Evolutionary conservation across 805 yeast species (phyloP), one percentile per base, ranked within the genome.

Genomic region (Starmerella apis): DNA sequence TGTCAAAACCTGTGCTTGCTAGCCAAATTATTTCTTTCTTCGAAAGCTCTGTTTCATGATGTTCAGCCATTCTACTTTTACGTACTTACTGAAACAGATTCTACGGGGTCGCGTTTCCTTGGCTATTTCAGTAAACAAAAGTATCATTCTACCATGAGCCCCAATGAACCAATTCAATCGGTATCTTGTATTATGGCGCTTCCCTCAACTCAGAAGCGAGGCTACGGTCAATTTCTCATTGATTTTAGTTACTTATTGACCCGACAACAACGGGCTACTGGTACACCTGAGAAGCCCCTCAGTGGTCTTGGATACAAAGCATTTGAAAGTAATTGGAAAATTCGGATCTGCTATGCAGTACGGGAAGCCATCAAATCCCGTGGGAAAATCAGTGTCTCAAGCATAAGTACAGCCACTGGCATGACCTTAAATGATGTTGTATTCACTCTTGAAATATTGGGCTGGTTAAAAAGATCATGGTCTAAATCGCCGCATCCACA

Each of bases 61-160:
- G 97, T 90, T 39, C 96, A 92, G 64, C 96, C 97, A 1, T 90
- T 90, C 59, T 76, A 83, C 62, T 92, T 92, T 62, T 92, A 90
- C 65, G 79, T 88, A 1, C 66, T 92, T 41, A 83, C 90, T 4
- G 92, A 83, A 56, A 70, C 75, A 38, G 84, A 80, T 59, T 70
- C 61, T 4, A 22, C 43, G 7, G 71, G 70, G 16, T 43, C 51
- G 1, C 36, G 27, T 10, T 83, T 92, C 66, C 88, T 88, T 33
- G 98, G 98, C 0, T 92, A 92, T 65, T 92, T 92, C 63, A 84
- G 95, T 22, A 92, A 92, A 60, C 96, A 88, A 60, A 81, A 81
- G 58, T 48, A 48, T 16, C 43, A 53, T 46, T 30, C 52, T 30
- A 10, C 35, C 20, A 48, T 35, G 42, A 36, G 27, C 11, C 47